These are phyloP conservation scores for Logfia minima DNA, from an alignment of 129 eudicot genomes.

Conservation along the genomic window DNA sequence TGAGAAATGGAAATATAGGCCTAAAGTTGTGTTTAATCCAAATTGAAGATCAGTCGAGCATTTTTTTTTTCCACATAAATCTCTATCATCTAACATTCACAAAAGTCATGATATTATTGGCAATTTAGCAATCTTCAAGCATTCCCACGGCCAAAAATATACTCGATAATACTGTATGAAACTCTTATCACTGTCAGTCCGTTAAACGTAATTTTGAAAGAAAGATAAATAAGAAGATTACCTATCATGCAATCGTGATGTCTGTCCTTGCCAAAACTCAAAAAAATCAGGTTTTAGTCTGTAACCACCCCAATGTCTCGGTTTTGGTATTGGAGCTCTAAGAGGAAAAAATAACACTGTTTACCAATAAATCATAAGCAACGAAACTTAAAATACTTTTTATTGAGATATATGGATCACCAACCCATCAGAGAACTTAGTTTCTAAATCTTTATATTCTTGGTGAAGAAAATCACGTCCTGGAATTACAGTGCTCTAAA, in stretches of 20 bases:
- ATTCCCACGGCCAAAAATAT: not conserved
- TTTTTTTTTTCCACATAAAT: not conserved
- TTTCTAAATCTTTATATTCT: slow-evolving; percentile 66
- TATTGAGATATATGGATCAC: slow-evolving; percentile 33
- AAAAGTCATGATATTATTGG: not conserved
- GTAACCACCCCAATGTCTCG: slow-evolving; percentile 94
- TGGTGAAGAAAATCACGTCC: slow-evolving; percentile 76
- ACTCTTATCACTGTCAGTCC: not conserved
- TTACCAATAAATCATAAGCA: slow-evolving; percentile 8
- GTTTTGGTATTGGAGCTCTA: slow-evolving; percentile 86
- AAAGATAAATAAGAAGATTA: slow-evolving; percentile 24
- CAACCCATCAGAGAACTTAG: slow-evolving; percentile 77
- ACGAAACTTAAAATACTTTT: not conserved
- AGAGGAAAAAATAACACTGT: slow-evolving; percentile 15
- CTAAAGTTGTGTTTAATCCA: not conserved
- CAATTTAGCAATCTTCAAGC: not conserved
- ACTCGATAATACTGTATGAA: too few species aligned
- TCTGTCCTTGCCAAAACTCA: slow-evolving; percentile 99
- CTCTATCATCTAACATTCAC: not conserved
- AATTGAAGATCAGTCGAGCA: not conserved
- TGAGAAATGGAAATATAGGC: not conserved
- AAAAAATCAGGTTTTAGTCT: slow-evolving; percentile 71
- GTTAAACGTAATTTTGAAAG: not conserved
- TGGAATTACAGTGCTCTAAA: slow-evolving; percentile 83
- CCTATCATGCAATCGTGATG: slow-evolving; percentile 93